Conservation (phyloP, 208 protist genomes). For the Willaertia magna region DNA sequence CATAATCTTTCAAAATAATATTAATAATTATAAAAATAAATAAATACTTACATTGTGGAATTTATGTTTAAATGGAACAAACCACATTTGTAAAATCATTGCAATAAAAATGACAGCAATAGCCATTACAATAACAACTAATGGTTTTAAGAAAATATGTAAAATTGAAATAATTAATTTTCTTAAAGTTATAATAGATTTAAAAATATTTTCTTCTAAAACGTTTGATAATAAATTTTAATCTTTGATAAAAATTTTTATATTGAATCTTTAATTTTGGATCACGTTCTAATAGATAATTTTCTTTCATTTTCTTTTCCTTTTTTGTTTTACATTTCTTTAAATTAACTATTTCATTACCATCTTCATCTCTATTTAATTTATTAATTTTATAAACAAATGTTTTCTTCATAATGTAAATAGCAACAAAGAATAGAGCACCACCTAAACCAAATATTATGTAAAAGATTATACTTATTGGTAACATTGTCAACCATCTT, state of each 20-base stretch:
- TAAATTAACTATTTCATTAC: too few relatives aligned
- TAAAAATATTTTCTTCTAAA: neutral
- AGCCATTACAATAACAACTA: neutral
- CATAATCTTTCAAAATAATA: too few relatives aligned
- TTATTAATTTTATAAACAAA: too few relatives aligned
- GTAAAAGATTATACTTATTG: neutral
- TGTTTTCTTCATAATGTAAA: neutral
- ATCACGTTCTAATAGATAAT: too few relatives aligned
- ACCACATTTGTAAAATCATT: neutral
- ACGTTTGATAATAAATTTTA: neutral
- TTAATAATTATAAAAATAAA: too few relatives aligned
- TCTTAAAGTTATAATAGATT: neutral
- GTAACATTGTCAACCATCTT: neutral
- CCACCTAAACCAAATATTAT: neutral
- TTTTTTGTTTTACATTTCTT: too few relatives aligned
- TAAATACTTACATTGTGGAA: conserved; percentile 6
- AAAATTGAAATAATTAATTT: neutral
- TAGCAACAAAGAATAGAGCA: neutral
- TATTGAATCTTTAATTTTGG: too few relatives aligned
- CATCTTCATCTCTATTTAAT: too few relatives aligned
- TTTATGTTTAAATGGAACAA: neutral
- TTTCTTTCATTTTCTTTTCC: too few relatives aligned
- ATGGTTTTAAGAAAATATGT: neutral
- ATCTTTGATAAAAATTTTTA: neutral
- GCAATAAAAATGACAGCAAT: neutral